A percentile compares a stretch with the other conserved stretches of the same genome.
Conservation (phyloP, 2,329 filamentous ascomycete species). For the Raffaelea ambrosiae region DNA sequence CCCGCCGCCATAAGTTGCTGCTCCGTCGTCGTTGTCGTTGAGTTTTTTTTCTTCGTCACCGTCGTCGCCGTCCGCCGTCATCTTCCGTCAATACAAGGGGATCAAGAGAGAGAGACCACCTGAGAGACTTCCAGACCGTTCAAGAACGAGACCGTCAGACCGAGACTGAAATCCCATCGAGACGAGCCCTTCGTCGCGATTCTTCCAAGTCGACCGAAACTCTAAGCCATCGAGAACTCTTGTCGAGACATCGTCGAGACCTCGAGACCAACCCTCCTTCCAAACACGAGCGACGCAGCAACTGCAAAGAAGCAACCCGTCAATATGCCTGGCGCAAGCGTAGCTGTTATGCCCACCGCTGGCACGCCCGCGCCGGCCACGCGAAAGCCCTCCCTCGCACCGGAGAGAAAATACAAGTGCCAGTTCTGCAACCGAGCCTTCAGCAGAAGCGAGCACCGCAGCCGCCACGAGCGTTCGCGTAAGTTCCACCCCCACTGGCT, state of each 20-base stretch:
- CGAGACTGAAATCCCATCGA: too few species aligned
- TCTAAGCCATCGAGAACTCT: too few species aligned
- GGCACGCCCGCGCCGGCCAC: conserved; percentile 61
- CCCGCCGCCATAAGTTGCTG: conserved; percentile 9
- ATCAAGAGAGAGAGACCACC: background rate
- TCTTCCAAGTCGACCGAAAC: too few species aligned
- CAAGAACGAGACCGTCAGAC: too few species aligned
- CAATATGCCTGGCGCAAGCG: conserved; percentile 63
- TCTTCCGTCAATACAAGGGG: background rate
- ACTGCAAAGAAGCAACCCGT: conserved; percentile 18
- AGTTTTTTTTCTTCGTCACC: conserved; percentile 13
- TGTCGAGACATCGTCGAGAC: too few species aligned
- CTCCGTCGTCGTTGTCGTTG: conserved; percentile 20
- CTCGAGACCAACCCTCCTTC: background rate
- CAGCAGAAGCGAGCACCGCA: conserved; percentile 93
- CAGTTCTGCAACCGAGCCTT: conserved; percentile 98
- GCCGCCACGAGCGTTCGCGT: conserved; percentile 96
- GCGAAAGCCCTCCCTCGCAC: conserved; percentile 67
- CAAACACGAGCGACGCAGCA: conserved; percentile 3
- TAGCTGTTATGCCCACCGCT: conserved; percentile 55
- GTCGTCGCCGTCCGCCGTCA: conserved; percentile 15
- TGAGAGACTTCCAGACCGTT: too few species aligned
- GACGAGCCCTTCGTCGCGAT: too few species aligned
- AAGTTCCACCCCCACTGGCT: too few species aligned
- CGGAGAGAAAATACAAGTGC: conserved; percentile 99